Conservation (phyloP, 352 stramenopile genomes). For the Thraustotheca clavata region DNA sequence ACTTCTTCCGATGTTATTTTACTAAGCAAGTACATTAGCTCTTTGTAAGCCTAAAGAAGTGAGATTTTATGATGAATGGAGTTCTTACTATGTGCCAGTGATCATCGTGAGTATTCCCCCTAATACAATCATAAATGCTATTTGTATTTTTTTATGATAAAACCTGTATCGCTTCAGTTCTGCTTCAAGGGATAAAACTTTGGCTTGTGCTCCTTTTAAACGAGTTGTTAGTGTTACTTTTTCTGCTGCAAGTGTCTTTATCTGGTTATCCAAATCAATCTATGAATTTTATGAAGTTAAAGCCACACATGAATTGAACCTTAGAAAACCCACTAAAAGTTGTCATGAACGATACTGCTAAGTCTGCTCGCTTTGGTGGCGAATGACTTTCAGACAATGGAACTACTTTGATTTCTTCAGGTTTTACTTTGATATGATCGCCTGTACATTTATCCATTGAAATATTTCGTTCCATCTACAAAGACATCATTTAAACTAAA, state of each 20-base stretch:
- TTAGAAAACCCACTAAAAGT: slow-evolving; percentile 8
- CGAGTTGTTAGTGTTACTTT: slow-evolving; percentile 1
- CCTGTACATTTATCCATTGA: background rate
- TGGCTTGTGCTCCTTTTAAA: slow-evolving; percentile 12
- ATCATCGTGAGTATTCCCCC: too few relatives aligned
- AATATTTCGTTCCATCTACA: slow-evolving; percentile 10
- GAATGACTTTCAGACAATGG: too few relatives aligned
- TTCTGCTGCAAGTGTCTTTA: slow-evolving; percentile 17
- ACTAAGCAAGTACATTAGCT: too few relatives aligned
- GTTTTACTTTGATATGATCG: background rate
- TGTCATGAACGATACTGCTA: background rate
- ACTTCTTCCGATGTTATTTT: too few relatives aligned
- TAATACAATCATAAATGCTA: too few relatives aligned
- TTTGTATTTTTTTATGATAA: too few relatives aligned
- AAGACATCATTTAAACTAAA: background rate
- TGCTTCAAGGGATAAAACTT: background rate
- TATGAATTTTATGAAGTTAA: background rate
- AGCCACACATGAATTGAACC: background rate
- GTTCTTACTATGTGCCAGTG: too few relatives aligned
- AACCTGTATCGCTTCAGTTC: background rate
- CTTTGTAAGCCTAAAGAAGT: too few relatives aligned
- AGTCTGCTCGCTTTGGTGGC: background rate
- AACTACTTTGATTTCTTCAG: too few relatives aligned
- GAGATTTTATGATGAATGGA: too few relatives aligned
- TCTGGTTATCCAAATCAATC: background rate